These are phyloP conservation scores for Sordariomycetes sp. DNA, from an alignment of 2,329 filamentous ascomycete species.

Conservation along the genomic window DNA sequence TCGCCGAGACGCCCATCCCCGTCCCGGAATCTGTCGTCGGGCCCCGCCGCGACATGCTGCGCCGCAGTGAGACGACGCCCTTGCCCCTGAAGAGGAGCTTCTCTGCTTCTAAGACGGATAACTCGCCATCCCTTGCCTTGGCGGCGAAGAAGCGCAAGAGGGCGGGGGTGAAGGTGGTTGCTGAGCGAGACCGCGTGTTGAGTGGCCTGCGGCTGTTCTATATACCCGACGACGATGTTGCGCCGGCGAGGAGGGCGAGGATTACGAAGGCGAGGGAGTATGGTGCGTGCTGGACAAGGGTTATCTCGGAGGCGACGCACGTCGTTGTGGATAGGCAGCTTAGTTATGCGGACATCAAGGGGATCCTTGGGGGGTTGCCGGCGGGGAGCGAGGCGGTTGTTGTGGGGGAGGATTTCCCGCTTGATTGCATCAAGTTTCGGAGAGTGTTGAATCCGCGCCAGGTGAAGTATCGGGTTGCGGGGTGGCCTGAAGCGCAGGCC, in stretches of 20 bases:
- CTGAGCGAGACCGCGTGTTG: constrained; percentile 45
- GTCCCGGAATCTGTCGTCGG: constrained; percentile 4
- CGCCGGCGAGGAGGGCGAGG: constrained; percentile 50
- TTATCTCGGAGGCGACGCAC: constrained; percentile 54
- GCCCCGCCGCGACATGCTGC: constrained; percentile 1
- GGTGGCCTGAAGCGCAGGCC: constrained; percentile 20
- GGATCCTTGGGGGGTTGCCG: constrained; percentile 17
- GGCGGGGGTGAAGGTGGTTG: constrained; percentile 26
- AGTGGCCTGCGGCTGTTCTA: constrained; percentile 56
- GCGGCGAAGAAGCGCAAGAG: constrained; percentile 10
- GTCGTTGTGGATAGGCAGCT: constrained; percentile 64
- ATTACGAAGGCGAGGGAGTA: constrained; percentile 64
- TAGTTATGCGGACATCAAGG: constrained; percentile 48
- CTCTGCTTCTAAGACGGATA: neutral
- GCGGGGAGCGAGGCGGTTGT: constrained; percentile 24
- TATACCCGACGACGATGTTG: constrained; percentile 67
- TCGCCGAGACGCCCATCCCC: constrained; percentile 17
- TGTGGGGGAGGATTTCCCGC: constrained; percentile 55
- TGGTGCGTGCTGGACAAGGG: constrained; percentile 58
- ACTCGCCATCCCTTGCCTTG: neutral
- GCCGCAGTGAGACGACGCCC: constrained; percentile 18
- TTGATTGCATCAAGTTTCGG: constrained; percentile 52
- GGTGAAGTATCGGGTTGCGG: constrained; percentile 44
- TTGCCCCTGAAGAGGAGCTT: constrained; percentile 10
- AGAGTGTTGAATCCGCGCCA: constrained; percentile 44